Evolutionary conservation across 306 rosid species (phyloP), one percentile per base, ranked within the genome.

Genomic region (Canavalia ensiformis): DNA sequence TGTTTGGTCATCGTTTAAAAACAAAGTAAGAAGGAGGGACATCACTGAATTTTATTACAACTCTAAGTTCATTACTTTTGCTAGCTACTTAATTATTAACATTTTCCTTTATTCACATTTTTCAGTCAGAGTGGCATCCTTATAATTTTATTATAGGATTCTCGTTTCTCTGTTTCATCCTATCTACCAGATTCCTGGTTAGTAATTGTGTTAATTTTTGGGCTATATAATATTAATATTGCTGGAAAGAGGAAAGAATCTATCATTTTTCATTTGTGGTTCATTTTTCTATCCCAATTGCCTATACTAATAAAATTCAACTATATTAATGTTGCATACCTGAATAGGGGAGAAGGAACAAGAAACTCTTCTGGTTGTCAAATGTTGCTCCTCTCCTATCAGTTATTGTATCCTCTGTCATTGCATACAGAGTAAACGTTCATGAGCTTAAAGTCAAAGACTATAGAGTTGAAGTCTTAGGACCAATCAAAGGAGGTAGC

Each of bases 331-430:
- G 7, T 42, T 74, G 81, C 65, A 11, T 10, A 28, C 60, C 45
- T 1, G 79, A 67, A 2, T 75, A 92, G 97, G 94, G 92, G 56
- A 86, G 42, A 82, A 90, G 69, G 85, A 75, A 82, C 80, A 90
- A 76, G 90, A 89, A 86, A 77, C 64, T 94, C 4, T 83, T 87
- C 80, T 89, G 97, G 97, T 76, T 92, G 74, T 76, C 95, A 58
- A 84, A 93, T 10, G 60, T 90, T 47, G 89, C 94, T 29, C 97
- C 98, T 69, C 88, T 94, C 7, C 8, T 88, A 6, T 94, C 90
- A 0, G 92, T 92, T 30, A 86, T 90, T 41, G 8, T 88, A 10
- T 90, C 97, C 0, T 88, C 97, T 8, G 50, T 81, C 0, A 74
- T 87, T 49, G 96, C 91, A 80, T 68, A 89, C 80, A 82, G 85